These are phyloP conservation scores for Ceratocystis alfenasii DNA, from an alignment of 2,329 filamentous ascomycete species.

Conservation along the genomic window DNA sequence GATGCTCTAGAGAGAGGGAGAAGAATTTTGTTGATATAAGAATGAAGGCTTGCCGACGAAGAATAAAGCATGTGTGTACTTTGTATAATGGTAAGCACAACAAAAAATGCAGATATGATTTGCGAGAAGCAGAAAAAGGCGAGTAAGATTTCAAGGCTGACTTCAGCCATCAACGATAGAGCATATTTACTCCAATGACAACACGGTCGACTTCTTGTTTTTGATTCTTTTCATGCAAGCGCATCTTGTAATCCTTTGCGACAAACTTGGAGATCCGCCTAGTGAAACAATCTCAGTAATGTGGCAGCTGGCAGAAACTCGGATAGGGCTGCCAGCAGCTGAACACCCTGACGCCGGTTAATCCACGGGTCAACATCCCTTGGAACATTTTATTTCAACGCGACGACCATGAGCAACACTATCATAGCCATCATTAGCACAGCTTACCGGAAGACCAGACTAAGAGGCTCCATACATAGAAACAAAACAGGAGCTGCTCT, in stretches of 20 bases:
- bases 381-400: constrained; percentile 3
- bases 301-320: background rate
- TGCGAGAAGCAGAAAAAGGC: background rate
- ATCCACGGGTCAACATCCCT: background rate
- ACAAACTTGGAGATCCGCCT: background rate
- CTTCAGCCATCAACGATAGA: background rate
- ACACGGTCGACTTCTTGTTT: background rate
- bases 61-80: background rate
- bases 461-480: background rate
- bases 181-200: background rate
- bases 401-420: background rate
- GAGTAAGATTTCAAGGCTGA: background rate
- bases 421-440: background rate
- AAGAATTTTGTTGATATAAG: background rate
- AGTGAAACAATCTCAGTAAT: background rate
- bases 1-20: background rate
- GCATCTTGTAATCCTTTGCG: constrained; percentile 7
- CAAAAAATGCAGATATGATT: background rate
- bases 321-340: background rate
- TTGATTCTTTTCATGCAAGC: background rate
- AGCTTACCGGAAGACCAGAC: background rate
- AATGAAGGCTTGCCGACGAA: background rate
- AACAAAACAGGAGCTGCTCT: background rate
- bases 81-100: background rate
- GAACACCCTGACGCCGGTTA: background rate